These are phyloP conservation scores for Phytophthora cactorum DNA, from an alignment of 352 stramenopile species.

Conservation along the genomic window DNA sequence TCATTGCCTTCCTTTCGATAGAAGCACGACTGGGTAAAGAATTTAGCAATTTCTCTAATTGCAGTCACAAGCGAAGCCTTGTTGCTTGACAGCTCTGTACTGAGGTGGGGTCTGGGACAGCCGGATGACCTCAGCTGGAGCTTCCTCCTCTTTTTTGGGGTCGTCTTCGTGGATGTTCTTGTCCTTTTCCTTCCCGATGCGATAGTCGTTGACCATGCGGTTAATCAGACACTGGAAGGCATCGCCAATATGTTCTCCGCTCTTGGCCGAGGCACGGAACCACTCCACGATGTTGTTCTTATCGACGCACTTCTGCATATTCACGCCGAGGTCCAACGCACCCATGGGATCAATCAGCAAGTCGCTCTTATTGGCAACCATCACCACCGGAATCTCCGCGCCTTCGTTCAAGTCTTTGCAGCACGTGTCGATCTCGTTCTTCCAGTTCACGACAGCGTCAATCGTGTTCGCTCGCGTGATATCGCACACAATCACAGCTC, in stretches of 20 bases:
- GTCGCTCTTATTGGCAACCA: conserved; percentile 90
- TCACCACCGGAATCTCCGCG: conserved; percentile 68
- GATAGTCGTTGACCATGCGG: conserved; percentile 61
- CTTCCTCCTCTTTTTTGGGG: background rate
- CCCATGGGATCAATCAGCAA: conserved; percentile 70
- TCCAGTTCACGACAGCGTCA: conserved; percentile 85
- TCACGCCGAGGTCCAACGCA: conserved; percentile 76
- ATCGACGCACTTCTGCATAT: conserved; percentile 86
- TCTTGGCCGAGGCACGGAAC: conserved; percentile 82
- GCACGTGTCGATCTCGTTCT: conserved; percentile 78
- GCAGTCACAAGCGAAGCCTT: conserved; percentile 55
- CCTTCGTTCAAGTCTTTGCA: conserved; percentile 53
- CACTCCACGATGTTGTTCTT: conserved; percentile 79
- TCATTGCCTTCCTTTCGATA: no score
- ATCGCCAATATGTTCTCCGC: conserved; percentile 62
- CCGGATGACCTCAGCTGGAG: conserved; percentile 46
- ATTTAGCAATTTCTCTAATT: conserved; percentile 34
- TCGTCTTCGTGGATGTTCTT: conserved; percentile 5
- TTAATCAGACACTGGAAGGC: conserved; percentile 70
- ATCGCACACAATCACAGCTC: conserved; percentile 88
- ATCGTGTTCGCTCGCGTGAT: conserved; percentile 89
- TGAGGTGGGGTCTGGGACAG: conserved; percentile 38
- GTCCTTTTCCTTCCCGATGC: conserved; percentile 36
- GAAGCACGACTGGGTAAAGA: no score
- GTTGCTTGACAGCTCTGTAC: conserved; percentile 31